phyloP scores from a whole-genome alignment of 441 rosid species.

The Aleurites moluccanus region DNA sequence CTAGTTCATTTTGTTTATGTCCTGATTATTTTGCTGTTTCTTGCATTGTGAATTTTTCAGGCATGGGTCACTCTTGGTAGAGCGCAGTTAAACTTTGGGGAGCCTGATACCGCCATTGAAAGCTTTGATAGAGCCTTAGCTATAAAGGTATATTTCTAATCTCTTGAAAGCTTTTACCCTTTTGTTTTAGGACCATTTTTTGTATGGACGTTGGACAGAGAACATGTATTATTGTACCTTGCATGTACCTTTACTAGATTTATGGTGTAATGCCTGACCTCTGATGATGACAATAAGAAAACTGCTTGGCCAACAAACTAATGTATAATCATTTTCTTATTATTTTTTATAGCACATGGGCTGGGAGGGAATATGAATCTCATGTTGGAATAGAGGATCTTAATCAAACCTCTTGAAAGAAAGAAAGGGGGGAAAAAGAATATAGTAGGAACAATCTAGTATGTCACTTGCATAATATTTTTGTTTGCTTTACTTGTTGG shows the following conservation, averaged over 20 bases:
- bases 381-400: too few relatives aligned
- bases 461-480: too few relatives aligned
- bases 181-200: conserved; percentile 8
- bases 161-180: background rate
- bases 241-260: background rate
- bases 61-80: conserved; percentile 93
- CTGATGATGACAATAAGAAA: background rate
- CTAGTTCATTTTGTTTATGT: background rate
- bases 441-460: background rate
- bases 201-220: background rate
- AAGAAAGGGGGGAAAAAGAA: too few relatives aligned
- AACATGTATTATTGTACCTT: background rate
- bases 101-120: conserved; percentile 72
- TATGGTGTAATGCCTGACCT: background rate
- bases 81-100: conserved; percentile 88
- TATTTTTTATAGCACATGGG: too few relatives aligned
- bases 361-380: too few relatives aligned
- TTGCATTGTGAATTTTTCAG: conserved; percentile 31
- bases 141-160: conserved; percentile 44
- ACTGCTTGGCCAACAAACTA: background rate
- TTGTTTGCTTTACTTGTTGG: too few relatives aligned
- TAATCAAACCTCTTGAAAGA: too few relatives aligned
- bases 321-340: too few relatives aligned
- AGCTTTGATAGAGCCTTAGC: conserved; percentile 72
- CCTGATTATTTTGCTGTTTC: background rate